These are phyloP conservation scores for Ophiocordyceps robertsii DNA, from an alignment of 2,329 filamentous ascomycete genomes.

Conservation along the genomic window DNA sequence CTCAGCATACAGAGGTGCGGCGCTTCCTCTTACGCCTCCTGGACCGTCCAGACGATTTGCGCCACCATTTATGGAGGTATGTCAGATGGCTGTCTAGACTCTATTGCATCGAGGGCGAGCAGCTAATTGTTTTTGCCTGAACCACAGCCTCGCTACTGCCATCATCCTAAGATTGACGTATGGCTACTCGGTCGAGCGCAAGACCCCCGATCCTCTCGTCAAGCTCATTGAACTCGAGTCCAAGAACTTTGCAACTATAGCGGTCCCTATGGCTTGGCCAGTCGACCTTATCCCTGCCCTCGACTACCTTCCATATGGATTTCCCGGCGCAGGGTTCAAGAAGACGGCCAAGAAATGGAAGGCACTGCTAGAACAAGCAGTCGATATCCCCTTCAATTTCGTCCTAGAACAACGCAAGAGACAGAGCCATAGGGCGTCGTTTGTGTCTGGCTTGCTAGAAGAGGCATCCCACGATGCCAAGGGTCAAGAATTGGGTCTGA, in stretches of 20 bases:
- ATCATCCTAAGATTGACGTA: not conserved
- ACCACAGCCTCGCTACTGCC: too few relatives aligned
- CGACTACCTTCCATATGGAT: not conserved
- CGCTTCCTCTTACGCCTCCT: constrained; percentile 29
- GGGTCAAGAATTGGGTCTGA: too few relatives aligned
- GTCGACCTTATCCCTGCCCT: not conserved
- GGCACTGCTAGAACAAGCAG: not conserved
- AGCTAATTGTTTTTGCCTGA: too few relatives aligned
- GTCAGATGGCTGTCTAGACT: too few relatives aligned
- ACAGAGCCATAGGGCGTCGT: too few relatives aligned
- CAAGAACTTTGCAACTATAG: too few relatives aligned
- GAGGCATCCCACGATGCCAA: too few relatives aligned
- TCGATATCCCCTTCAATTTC: not conserved
- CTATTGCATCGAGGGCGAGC: too few relatives aligned
- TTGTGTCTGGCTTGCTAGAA: too few relatives aligned
- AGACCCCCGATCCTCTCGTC: not conserved
- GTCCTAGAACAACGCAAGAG: not conserved
- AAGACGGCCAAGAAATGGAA: not conserved
- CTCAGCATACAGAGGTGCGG: too few relatives aligned
- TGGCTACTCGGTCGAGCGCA: not conserved
- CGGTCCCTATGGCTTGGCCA: not conserved
- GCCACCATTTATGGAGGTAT: constrained; percentile 25
- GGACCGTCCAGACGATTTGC: constrained; percentile 21
- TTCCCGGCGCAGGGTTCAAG: not conserved
- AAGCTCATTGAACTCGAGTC: not conserved